A percentile compares a stretch with the other conserved stretches of the same genome.
These are phyloP conservation scores for Irpex lacteus DNA, from an alignment of 1,284 basidiomycete genomes.

Conservation along the genomic window DNA sequence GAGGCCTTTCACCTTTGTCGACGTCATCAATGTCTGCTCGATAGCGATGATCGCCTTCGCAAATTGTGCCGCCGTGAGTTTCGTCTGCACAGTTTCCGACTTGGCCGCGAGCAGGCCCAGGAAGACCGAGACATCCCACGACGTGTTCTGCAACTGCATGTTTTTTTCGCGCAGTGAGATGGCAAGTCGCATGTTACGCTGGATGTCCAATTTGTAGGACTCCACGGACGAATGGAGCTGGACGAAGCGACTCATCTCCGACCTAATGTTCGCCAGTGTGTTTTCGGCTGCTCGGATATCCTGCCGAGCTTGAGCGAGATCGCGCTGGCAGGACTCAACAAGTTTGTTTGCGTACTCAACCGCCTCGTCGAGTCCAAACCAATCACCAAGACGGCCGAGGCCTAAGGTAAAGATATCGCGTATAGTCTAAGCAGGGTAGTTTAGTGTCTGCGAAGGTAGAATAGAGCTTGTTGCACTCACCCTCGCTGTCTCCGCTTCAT, in stretches of 20 bases:
- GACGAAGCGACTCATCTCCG: neutral
- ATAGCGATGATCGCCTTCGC: slow-evolving; percentile 1
- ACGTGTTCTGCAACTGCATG: neutral
- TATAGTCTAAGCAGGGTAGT: neutral
- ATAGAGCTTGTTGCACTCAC: neutral
- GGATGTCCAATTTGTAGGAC: neutral
- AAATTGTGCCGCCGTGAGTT: neutral
- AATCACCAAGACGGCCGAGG: slow-evolving; percentile 1
- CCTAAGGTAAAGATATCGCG: slow-evolving; percentile 4
- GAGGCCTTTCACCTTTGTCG: neutral
- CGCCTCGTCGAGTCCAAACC: neutral
- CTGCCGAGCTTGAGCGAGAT: neutral
- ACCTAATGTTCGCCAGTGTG: neutral
- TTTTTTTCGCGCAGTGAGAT: neutral
- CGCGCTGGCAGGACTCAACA: neutral
- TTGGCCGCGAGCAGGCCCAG: neutral
- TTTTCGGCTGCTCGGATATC: neutral
- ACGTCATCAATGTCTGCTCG: neutral
- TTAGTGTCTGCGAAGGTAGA: neutral
- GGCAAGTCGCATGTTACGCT: neutral
- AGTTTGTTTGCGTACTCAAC: slow-evolving; percentile 3
- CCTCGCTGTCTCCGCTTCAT: neutral
- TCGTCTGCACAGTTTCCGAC: neutral
- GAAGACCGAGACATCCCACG: neutral
- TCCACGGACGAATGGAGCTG: neutral